Evolutionary conservation across 345 rosid genomes (phyloP).

Genomic region (Eucalyptus curtisii): DNA sequence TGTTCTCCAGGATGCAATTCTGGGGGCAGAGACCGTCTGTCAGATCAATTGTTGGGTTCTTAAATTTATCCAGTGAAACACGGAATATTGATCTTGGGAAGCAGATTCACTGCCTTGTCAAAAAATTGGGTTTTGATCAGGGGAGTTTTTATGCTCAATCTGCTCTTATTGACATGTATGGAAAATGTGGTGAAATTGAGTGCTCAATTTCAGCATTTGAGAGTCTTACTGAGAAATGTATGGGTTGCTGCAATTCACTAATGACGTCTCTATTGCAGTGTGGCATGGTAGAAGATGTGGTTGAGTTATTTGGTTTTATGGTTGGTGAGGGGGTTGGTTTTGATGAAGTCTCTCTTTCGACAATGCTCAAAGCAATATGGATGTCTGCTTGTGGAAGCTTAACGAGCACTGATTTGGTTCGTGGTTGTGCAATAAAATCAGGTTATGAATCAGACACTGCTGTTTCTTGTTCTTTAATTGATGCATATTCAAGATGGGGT

Average conservation of each 20-base stretch:
- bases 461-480: conserved; percentile 66
- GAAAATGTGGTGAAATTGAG: conserved; percentile 60
- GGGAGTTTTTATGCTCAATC: conserved; percentile 47
- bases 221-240: conserved; percentile 15
- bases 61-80: conserved; percentile 42
- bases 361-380: conserved; percentile 52
- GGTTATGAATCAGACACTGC: conserved; percentile 49
- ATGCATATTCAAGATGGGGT: conserved; percentile 62
- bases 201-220: conserved; percentile 32
- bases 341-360: conserved; percentile 55
- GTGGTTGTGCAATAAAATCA: conserved; percentile 44
- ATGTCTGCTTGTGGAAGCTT: conserved; percentile 22
- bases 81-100: conserved; percentile 34
- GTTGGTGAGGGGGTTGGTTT: conserved; percentile 55
- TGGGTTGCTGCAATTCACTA: conserved; percentile 59
- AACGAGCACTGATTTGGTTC: conserved; percentile 30
- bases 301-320: conserved; percentile 71
- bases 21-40: conserved; percentile 61
- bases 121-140: conserved; percentile 37
- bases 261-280: conserved; percentile 55
- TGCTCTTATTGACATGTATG: conserved; percentile 60
- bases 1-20: conserved; percentile 56
- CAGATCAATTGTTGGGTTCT: conserved; percentile 44
- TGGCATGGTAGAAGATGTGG: conserved; percentile 38
- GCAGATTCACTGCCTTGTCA: conserved; percentile 56